Base-by-base conservation (phyloP, 2,329 filamentous ascomycete species). In the Corynespora cassiicola region DNA sequence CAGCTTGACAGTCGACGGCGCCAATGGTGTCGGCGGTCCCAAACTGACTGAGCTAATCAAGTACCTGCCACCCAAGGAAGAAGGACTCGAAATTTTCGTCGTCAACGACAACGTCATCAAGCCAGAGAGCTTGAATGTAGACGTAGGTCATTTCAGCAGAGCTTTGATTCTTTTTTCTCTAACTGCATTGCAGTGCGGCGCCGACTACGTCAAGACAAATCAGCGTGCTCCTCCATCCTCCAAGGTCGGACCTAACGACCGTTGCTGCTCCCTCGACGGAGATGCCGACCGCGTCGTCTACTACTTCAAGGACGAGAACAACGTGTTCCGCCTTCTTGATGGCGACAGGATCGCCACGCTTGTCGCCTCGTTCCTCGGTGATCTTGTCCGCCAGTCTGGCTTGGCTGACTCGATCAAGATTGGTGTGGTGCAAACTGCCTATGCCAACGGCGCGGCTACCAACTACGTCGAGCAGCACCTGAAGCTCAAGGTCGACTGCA, bases 131-230 rank as follows among this genome's bases (percentile, higher is more conserved):
- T 76, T 99, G 54, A 99, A 99, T 71, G 81, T 88, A 19, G 89
- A 95, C 58, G 88, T 91, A 76, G 70, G 80, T 16, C 9, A 12
- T n/a, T n/a, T n/a, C 9, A n/a, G n/a, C 15, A 14, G 9, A 14
- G 7, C 3, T 4, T 17, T 24, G 9, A n/a, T 12, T 7, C 8
- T 2, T 15, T 19, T 24, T 39, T 17, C 50, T 59, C 15, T 64
- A 25, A 17, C 14, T 2, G 15, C 11, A 22, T 25, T 43, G 17
- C 56, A 95, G 84, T 95, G 88, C 63, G 94, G 94, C 69, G 94
- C 94, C 63, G 94, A 99, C 72, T 97, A 84, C 58, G 94, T 99
- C 71, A 99, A 99, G 77, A 97, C 94, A 12, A 90, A 90, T 72
- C 94, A 99, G 75, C 84, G 90, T 50, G 88, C 90, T 43, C 94